Evolutionary conservation across 2,329 filamentous ascomycete genomes (phyloP), one percentile per base, ranked within the genome.

Genomic region (Pseudogymnoascus sp.): DNA sequence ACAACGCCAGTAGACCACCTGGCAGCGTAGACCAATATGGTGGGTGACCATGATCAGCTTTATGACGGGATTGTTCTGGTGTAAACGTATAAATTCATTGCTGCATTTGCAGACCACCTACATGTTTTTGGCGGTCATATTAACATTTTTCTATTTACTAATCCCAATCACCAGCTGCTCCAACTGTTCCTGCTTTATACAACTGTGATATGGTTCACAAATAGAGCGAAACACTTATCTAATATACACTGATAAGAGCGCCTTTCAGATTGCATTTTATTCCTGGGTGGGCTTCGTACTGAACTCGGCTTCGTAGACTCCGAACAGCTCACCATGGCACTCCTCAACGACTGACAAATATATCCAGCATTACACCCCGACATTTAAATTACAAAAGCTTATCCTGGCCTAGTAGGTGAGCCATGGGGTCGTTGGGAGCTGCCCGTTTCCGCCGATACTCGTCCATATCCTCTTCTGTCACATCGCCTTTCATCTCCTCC

Each of bases 391-490:
- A 84, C 73, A 66, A 89, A 18, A 60, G 73, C 69, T 90, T 85
- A 71, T 92, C 89, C 72, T 86, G 89, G 23, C 89, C 89, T 52
- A 96, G 74, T 68, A 91, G 85, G 5, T 85, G 87, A 1, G 91
- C 90, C 93, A 96, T 96, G 0, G 93, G 93, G 77, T 96, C 93
- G 66, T 91, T 84, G 0, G 87, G 86, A 28, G 85, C 86, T 60
- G 85, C 83, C 66, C 88, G 82, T 73, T 91, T 93, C 68, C 85
- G 83, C 69, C 91, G 85, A 74, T 96, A 96, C 64, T 88, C 86
- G 63, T 97, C 93, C 78, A 96, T 83, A 67, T 96, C 91, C 62
- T 89, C 89, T 71, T 96, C 91, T 0, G 88, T 87, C 11, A 95
- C 82, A 1, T 88, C 90, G 21, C 84, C 85, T 69, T 88, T 85